phyloP scores from a whole-genome alignment of 179 eudicot species.

The Gypsophila paniculata region DNA sequence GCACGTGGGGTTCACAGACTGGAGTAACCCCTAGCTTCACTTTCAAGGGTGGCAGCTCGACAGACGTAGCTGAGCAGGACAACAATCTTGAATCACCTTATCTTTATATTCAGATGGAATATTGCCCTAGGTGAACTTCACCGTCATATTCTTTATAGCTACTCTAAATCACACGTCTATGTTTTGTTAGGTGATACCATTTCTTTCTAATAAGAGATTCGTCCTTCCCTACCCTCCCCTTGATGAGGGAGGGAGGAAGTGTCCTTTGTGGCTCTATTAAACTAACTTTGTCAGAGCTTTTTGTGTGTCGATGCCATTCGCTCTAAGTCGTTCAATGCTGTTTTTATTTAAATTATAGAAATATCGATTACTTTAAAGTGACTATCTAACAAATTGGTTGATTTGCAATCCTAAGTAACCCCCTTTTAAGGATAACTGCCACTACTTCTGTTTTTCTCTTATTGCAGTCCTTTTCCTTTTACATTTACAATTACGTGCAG shows the following conservation, averaged over 20 bases:
- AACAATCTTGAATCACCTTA: slow-evolving; percentile 65
- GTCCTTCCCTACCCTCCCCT: neutral
- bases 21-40: slow-evolving; percentile 59
- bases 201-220: neutral
- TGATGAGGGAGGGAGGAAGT: neutral
- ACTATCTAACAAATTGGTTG: no score
- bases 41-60: slow-evolving; percentile 48
- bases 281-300: neutral
- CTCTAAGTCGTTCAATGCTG: no score
- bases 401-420: slow-evolving; percentile 8
- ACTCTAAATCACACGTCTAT: neutral
- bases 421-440: neutral
- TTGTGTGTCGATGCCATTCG: neutral
- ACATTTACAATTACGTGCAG: slow-evolving; percentile 36
- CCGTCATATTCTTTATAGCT: neutral
- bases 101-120: slow-evolving; percentile 96
- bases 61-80: slow-evolving; percentile 45
- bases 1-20: slow-evolving; percentile 59
- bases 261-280: neutral
- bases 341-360: no score
- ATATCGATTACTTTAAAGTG: no score
- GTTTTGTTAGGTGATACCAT: neutral
- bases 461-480: neutral
- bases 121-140: slow-evolving; percentile 76
- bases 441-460: neutral